These are phyloP conservation scores for Ceratocystiopsis minuta DNA, from an alignment of 2,329 filamentous ascomycete species.

Conservation along the genomic window DNA sequence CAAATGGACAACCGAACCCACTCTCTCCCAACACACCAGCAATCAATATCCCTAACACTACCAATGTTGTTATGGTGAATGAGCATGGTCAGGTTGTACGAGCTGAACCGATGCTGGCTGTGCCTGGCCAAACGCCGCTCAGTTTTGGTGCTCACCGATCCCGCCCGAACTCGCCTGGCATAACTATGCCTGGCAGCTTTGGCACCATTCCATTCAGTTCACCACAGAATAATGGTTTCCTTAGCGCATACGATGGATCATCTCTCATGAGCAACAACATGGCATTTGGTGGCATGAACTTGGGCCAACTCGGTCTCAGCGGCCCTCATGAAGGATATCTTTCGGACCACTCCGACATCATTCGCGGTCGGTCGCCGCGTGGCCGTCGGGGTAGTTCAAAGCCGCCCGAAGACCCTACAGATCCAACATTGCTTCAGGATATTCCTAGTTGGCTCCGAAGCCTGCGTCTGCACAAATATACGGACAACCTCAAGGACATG, in stretches of 20 bases:
- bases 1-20: conserved; percentile 38
- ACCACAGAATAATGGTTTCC: conserved; percentile 85
- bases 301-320: conserved; percentile 53
- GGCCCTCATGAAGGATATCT: conserved; percentile 69
- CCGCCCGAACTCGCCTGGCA: conserved; percentile 73
- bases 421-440: conserved; percentile 75
- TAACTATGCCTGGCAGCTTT: conserved; percentile 56
- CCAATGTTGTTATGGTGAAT: conserved; percentile 86
- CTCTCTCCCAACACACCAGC: conserved; percentile 49
- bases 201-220: conserved; percentile 58
- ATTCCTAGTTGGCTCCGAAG: conserved; percentile 93
- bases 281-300: conserved; percentile 39
- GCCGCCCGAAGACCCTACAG: conserved; percentile 92
- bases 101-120: conserved; percentile 65
- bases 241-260: conserved; percentile 67
- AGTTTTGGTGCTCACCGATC: conserved; percentile 55
- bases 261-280: conserved; percentile 48
- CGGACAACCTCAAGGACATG: conserved; percentile 92
- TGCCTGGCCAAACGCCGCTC: conserved; percentile 42
- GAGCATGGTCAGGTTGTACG: conserved; percentile 78
- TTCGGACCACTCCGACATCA: conserved; percentile 84
- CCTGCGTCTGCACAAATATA: conserved; percentile 93
- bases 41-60: conserved; percentile 44
- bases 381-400: conserved; percentile 89
- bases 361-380: conserved; percentile 76